Evolutionary conservation across 345 rosid genomes (phyloP).

Genomic region (Eucalyptus albens): DNA sequence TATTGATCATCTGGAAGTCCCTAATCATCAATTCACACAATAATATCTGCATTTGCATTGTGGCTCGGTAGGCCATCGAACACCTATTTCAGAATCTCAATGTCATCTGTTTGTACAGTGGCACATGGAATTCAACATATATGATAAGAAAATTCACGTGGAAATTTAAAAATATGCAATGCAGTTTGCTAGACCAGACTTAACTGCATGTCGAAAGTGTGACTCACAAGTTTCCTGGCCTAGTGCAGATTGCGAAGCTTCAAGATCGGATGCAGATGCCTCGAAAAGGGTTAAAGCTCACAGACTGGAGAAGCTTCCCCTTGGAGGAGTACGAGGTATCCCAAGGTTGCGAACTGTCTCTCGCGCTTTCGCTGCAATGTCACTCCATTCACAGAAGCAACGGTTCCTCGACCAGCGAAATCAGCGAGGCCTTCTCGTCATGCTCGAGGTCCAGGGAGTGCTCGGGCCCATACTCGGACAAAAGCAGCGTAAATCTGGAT

Average conservation of each 20-base stretch:
- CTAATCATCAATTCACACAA: background rate
- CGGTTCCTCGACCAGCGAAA: slow-evolving; percentile 36
- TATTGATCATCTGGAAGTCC: background rate
- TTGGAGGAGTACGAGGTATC: background rate
- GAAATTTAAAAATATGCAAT: background rate
- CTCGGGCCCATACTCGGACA: slow-evolving; percentile 15
- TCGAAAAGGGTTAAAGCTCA: background rate
- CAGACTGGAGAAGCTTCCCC: background rate
- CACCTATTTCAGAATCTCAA: background rate
- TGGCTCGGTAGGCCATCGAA: background rate
- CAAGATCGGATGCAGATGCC: background rate
- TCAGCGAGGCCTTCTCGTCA: slow-evolving; percentile 56
- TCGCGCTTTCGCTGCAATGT: slow-evolving; percentile 38
- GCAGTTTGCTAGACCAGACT: background rate
- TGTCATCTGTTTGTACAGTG: background rate
- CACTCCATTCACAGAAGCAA: slow-evolving; percentile 30
- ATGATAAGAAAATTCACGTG: background rate
- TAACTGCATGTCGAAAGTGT: background rate
- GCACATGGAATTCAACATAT: background rate
- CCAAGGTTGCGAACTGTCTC: slow-evolving; percentile 23
- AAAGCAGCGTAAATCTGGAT: slow-evolving; percentile 36
- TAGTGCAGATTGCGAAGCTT: background rate
- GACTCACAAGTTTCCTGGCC: background rate
- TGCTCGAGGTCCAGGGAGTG: slow-evolving; percentile 26
- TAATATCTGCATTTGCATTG: background rate